Percentiles rank a stretch among this genome's conserved stretches.
Evolutionary conservation across 2,329 filamentous ascomycete genomes (phyloP).

Genomic region (Nemania bipapillata): DNA sequence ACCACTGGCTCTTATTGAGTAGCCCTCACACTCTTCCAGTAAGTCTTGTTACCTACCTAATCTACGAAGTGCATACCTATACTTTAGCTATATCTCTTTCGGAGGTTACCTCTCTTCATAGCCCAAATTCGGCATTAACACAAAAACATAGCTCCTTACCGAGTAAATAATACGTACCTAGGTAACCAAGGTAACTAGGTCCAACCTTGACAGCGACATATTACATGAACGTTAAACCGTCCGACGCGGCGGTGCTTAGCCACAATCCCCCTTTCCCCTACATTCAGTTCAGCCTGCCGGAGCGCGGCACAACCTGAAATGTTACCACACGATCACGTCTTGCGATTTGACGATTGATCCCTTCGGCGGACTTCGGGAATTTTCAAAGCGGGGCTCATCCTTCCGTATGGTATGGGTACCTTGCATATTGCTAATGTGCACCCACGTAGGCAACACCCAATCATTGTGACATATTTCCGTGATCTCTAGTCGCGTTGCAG

Average conservation of each 20-base stretch:
- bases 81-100: no score
- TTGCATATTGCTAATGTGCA: conserved; percentile 16
- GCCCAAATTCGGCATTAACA: no score
- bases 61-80: no score
- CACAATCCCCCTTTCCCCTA: background rate
- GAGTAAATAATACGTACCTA: background rate
- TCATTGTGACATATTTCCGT: background rate
- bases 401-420: background rate
- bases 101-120: no score
- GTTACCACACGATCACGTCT: background rate
- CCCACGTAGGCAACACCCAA: background rate
- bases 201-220: background rate
- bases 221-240: background rate
- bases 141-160: background rate
- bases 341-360: background rate
- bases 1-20: background rate
- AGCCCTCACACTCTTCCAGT: background rate
- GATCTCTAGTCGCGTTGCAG: background rate
- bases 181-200: background rate
- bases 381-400: background rate
- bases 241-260: background rate
- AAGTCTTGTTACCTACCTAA: no score
- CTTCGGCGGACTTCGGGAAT: conserved; percentile 1
- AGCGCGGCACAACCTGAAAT: background rate
- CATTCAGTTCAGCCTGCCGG: background rate